Evolutionary conservation across 371 early-diverging fungal species (phyloP).

Genomic region (Mucor sp.): DNA sequence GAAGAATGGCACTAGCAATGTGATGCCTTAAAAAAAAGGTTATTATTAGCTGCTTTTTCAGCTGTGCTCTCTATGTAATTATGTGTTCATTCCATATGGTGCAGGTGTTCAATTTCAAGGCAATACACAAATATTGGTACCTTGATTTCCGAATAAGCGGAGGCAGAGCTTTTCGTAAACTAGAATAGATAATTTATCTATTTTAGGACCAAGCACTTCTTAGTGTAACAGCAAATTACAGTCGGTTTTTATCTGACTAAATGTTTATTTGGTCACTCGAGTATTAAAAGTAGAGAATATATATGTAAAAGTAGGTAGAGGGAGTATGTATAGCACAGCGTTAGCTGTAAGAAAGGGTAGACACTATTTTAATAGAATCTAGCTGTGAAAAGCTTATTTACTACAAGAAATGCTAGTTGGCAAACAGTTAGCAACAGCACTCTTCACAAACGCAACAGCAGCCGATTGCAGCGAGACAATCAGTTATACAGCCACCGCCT

Average conservation of each 20-base stretch:
- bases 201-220: neutral
- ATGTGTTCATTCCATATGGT: no score
- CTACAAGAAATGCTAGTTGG: no score
- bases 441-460: slow-evolving; percentile 34
- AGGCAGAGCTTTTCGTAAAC: neutral
- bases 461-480: slow-evolving; percentile 34
- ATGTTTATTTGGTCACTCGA: neutral
- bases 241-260: neutral
- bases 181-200: neutral
- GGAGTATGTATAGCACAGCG: neutral
- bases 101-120: no score
- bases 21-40: no score
- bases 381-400: neutral
- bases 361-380: neutral
- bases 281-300: neutral
- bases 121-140: no score
- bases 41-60: no score
- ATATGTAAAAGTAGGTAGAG: neutral
- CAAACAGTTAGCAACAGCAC: slow-evolving; percentile 18
- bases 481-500: slow-evolving; percentile 33
- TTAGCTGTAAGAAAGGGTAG: neutral
- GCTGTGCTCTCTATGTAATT: no score
- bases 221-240: neutral
- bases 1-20: no score
- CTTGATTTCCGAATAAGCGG: neutral